Evolutionary conservation across 164 flowering plant species (phyloP), one percentile per base, ranked within the genome.

Genomic region (Macadamia integrifolia): DNA sequence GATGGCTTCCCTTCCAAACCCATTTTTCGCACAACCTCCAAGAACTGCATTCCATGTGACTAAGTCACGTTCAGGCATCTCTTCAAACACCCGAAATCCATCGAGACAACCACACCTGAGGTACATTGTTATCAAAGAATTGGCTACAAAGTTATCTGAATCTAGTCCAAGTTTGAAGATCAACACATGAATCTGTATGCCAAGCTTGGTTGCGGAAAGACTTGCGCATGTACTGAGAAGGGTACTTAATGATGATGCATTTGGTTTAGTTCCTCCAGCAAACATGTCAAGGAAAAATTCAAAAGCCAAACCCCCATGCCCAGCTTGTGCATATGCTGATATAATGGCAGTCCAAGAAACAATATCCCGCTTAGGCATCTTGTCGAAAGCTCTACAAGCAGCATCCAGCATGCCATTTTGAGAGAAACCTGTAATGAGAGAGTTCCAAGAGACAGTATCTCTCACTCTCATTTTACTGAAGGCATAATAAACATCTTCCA

Each of bases 101-200:
- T 53, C 57, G 0, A 53, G 17, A 53, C 57, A 53, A 53, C 57
- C 57, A 53, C 57, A 53, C 57, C 1, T 53, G 57, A 53, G 57
- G 57, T 53, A 53, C 57, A 53, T 53, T 53, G 57, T 53, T 53
- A 53, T 53, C 18, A 53, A 17, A 53, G 57, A n/a, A 53, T 53
- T 53, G 17, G 2, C 57, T 1, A 53, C 57, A 53, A 53, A 53
- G 57, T 14, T 14, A 14, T 53, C 57, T 53, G 57, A 14, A 53
- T 53, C 17, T 4, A 53, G 6, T n/a, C 57, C 57, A 53, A 53
- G 57, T 53, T 53, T 53, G 15, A 53, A 14, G 6, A 53, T 17
- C 17, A 53, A 53, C 0, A 1, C 57, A 53, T 53, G 57, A 17
- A 53, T 53, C 57, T 53, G 57, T 53, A 13, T 14, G 57, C 57